phyloP scores from a whole-genome alignment of 2,329 filamentous ascomycete species.

The Setomelanomma holmii region DNA sequence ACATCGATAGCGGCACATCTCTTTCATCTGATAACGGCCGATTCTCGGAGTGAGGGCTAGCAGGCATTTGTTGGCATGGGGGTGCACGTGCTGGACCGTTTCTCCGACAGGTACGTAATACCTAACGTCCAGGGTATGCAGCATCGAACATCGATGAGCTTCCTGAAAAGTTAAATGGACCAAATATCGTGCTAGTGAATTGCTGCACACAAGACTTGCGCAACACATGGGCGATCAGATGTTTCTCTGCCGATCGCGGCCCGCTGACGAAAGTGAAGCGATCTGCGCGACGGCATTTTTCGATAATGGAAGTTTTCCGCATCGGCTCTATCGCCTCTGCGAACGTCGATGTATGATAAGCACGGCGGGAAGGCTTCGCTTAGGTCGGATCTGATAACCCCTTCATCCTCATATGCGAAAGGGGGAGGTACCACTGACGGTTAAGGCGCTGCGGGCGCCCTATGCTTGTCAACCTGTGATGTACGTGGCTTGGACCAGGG shows the following conservation, averaged over 20 bases:
- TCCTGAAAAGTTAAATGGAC: constrained; percentile 11
- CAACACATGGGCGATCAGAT: constrained; percentile 3
- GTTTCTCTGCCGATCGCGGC: constrained; percentile 14
- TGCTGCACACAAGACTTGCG: constrained; percentile 11
- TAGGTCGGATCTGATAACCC: constrained; percentile 34
- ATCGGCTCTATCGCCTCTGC: no score
- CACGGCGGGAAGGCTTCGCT: constrained; percentile 18
- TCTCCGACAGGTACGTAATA: constrained; percentile 8
- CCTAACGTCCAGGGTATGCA: constrained; percentile 11
- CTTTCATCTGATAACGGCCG: constrained; percentile 43
- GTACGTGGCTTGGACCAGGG: constrained; percentile 2
- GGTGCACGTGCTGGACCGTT: constrained; percentile 3
- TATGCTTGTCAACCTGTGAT: constrained; percentile 1
- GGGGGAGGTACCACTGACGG: constrained; percentile 9
- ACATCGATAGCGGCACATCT: constrained; percentile 25
- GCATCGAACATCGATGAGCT: constrained; percentile 11
- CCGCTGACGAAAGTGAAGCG: background rate
- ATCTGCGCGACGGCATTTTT: no score
- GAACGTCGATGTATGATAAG: background rate
- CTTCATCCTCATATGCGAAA: constrained; percentile 15
- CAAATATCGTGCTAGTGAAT: constrained; percentile 9
- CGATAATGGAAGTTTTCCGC: no score
- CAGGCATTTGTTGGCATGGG: background rate
- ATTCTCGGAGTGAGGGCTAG: constrained; percentile 23
- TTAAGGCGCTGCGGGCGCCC: background rate